Base-by-base conservation (phyloP, 2,329 filamentous ascomycete genomes). In the Neopestalotiopsis rosae region DNA sequence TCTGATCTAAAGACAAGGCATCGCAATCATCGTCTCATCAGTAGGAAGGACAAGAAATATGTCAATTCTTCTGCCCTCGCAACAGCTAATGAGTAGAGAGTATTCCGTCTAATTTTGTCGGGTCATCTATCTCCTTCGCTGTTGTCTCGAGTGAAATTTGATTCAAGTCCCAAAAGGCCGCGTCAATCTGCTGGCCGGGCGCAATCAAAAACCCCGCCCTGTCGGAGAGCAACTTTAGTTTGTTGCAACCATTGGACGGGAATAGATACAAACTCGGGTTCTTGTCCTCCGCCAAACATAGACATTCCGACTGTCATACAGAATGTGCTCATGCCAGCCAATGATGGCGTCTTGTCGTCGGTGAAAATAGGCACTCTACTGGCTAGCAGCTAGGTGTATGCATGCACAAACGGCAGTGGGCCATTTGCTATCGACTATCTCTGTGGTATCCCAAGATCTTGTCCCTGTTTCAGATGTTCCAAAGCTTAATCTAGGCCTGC, bases 1-100 rank as follows among this genome's bases (percentile, higher is more conserved):
- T 62, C 32, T 62, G 32, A 34, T 34, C 32, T 62, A 62, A 34
- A 62, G n/a, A 62, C 28, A 17, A 40, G 59, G n/a, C 32, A 62
- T 12, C 30, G 30, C 59, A 62, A 40, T 40, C 30, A 34, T 32
- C 59, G 59, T 62, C 59, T 62, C 59, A 42, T 38, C 30, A 59
- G 24, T 28, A 28, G 24, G 24, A 28, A 24, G n/a, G 20, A 52
- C 45, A 52, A 17, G n/a, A 52, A 52, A 28, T 28, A 28, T 28
- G 24, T 28, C 20, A n/a, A 52, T n/a, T 52, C 14, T 17, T 34
- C 24, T 59, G 57, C 20, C 24, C 17, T 59, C 57, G 57, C 57
- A 59, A 59, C 30, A 10, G 30, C 24, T 20, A 52, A 17, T 9
- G 3, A 24, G 9, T n/a, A 52, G 45, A n/a, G 3, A 24, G 9